Evolutionary conservation across 768 basidiomycete species (phyloP).

Genomic region (Boletus vermiculosoides): DNA sequence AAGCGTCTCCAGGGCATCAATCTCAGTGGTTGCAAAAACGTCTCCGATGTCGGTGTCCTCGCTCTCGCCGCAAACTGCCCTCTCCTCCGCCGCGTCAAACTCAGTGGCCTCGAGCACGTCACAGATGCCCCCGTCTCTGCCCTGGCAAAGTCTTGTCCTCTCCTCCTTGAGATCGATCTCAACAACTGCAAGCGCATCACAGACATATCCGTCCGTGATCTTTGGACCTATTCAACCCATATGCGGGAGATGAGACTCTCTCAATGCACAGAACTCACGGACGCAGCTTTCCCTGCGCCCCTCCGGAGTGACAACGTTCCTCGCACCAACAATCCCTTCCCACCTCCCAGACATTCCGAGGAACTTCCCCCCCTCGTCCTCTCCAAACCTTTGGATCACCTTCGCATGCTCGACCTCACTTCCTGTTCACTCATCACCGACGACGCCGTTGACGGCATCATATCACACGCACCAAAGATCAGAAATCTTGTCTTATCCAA

Average conservation of each 20-base stretch:
- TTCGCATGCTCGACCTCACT: conserved; percentile 92
- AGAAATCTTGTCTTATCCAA: conserved; percentile 87
- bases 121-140: conserved; percentile 76
- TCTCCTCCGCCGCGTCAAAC: conserved; percentile 84
- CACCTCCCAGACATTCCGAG: conserved; percentile 34
- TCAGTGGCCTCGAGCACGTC: conserved; percentile 71
- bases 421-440: conserved; percentile 81
- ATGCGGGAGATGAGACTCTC: conserved; percentile 92
- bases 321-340: conserved; percentile 43
- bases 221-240: conserved; percentile 76
- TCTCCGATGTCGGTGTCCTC: conserved; percentile 75
- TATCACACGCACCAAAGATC: conserved; percentile 78
- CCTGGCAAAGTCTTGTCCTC: conserved; percentile 74
- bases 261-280: conserved; percentile 74
- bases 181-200: conserved; percentile 78
- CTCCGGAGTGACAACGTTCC: conserved; percentile 39
- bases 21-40: conserved; percentile 74
- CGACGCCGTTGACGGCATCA: conserved; percentile 77
- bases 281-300: conserved; percentile 81
- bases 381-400: conserved; percentile 67
- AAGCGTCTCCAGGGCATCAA: conserved; percentile 89
- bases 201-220: conserved; percentile 72
- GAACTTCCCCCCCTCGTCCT: conserved; percentile 68
- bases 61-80: conserved; percentile 75
- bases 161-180: conserved; percentile 93